These are phyloP conservation scores for Phytophthora hibernalis DNA, from an alignment of 352 stramenopile species.

Conservation along the genomic window DNA sequence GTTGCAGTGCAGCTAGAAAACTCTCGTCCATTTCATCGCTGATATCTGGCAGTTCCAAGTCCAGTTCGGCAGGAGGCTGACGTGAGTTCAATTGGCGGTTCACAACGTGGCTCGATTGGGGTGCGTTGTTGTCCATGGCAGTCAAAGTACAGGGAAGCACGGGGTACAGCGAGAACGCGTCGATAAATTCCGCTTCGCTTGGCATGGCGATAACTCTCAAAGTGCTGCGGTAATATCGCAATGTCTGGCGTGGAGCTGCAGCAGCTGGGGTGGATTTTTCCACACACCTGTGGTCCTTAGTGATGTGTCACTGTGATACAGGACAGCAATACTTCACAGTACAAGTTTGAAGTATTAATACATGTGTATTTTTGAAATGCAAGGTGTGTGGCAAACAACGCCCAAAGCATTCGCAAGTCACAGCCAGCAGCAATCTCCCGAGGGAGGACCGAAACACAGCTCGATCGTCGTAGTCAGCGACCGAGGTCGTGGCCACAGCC, in stretches of 20 bases:
- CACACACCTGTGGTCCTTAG: neutral
- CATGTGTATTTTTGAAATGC: too few species aligned
- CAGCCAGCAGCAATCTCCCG: too few species aligned
- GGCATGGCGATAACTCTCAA: neutral
- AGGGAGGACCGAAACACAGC: too few species aligned
- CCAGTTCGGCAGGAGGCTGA: neutral
- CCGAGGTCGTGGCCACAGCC: neutral
- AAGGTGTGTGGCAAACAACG: too few species aligned
- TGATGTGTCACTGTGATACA: neutral
- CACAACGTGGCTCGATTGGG: neutral
- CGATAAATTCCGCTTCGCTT: neutral
- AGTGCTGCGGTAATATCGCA: too few species aligned
- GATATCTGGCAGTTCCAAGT: neutral
- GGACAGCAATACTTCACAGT: too few species aligned
- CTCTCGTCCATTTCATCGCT: constrained; percentile 4
- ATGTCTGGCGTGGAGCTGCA: too few species aligned
- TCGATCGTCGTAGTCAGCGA: too few species aligned
- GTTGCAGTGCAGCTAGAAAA: constrained; percentile 17
- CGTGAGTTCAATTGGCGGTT: neutral
- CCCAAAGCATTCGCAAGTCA: too few species aligned
- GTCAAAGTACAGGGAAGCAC: neutral
- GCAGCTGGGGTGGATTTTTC: neutral
- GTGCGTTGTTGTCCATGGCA: neutral
- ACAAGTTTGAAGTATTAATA: too few species aligned
- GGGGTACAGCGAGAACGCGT: neutral